Evolutionary conservation across 345 rosid genomes (phyloP).

Genomic region (Mallotus nudiflorus): DNA sequence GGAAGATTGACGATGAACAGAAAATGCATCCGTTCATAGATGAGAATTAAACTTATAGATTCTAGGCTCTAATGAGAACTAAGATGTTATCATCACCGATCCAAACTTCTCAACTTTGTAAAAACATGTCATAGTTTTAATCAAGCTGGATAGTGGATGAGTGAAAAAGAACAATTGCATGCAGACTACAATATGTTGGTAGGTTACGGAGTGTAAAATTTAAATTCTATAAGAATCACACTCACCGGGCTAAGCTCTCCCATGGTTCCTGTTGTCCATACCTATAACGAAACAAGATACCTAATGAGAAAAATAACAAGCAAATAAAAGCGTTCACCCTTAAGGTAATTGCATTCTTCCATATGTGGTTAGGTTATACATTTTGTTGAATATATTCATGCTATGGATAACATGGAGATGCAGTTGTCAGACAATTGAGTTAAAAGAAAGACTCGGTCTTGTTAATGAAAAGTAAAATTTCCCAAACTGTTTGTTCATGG

Average conservation of each 20-base stretch:
- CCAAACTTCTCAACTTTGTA: no score
- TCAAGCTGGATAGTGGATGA: background rate
- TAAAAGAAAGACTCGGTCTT: background rate
- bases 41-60: no score
- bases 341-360: background rate
- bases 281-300: slow-evolving; percentile 41
- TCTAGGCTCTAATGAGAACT: no score
- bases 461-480: background rate
- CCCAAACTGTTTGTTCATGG: background rate
- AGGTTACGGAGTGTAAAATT: background rate
- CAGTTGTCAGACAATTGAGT: background rate
- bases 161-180: no score
- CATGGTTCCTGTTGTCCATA: slow-evolving; percentile 93
- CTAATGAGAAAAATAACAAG: background rate
- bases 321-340: background rate
- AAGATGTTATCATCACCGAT: no score
- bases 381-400: background rate
- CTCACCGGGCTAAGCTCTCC: slow-evolving; percentile 86
- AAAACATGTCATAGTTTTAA: background rate
- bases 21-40: no score
- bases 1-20: no score
- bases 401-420: background rate
- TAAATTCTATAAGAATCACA: background rate
- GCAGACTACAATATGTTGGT: background rate
- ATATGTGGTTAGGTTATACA: background rate